Percentiles rank a stretch among this genome's conserved stretches.
These are phyloP conservation scores for Kockovaella imperatae DNA, from an alignment of 768 basidiomycete species.

Conservation along the genomic window DNA sequence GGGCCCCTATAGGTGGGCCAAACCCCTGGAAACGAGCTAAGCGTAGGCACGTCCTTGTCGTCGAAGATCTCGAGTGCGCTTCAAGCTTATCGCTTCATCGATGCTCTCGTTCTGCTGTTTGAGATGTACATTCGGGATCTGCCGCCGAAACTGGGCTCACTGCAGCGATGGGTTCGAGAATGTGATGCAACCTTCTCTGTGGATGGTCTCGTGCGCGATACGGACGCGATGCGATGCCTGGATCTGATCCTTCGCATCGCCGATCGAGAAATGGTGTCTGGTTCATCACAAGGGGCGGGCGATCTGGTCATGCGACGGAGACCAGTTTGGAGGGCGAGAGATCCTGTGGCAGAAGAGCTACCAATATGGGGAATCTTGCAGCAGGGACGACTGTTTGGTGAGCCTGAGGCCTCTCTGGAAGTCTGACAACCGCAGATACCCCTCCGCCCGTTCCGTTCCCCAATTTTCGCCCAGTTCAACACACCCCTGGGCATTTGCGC, in stretches of 20 bases:
- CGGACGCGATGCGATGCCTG: conserved; percentile 50
- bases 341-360: conserved; percentile 22
- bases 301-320: conserved; percentile 21
- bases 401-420: neutral
- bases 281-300: conserved; percentile 5
- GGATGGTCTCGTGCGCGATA: conserved; percentile 48
- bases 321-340: conserved; percentile 31
- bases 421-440: conserved; percentile 7
- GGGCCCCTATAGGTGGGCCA: conserved; percentile 18
- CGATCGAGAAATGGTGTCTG: conserved; percentile 15
- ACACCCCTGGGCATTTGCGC: conserved; percentile 50
- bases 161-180: conserved; percentile 56
- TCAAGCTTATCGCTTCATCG: conserved; percentile 47
- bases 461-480: conserved; percentile 37
- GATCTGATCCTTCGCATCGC: conserved; percentile 52
- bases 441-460: conserved; percentile 25
- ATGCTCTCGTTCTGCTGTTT: conserved; percentile 53
- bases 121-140: conserved; percentile 52
- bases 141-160: conserved; percentile 52
- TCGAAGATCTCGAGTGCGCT: conserved; percentile 31
- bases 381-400: conserved; percentile 20
- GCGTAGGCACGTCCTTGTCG: conserved; percentile 23
- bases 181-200: conserved; percentile 53
- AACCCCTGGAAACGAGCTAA: conserved; percentile 2
- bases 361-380: conserved; percentile 37